Conservation (phyloP, 2,329 filamentous ascomycete species). For the Parastagonospora avenae region DNA sequence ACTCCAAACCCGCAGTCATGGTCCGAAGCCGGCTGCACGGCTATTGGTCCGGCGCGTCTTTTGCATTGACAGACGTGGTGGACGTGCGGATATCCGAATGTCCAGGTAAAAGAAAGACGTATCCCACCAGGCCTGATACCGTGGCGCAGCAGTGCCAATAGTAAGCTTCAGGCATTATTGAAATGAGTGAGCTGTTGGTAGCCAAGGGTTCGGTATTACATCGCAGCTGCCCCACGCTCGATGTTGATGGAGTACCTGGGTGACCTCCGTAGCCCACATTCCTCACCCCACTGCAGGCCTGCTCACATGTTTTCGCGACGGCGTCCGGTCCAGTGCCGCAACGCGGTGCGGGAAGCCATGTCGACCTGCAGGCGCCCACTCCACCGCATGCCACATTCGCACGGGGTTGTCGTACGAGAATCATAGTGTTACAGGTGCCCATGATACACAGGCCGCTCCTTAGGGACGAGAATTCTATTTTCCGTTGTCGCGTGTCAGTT, state of each 20-base stretch:
- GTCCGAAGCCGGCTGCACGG: slow-evolving; percentile 33
- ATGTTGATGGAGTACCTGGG: slow-evolving; percentile 7
- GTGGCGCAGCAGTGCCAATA: neutral
- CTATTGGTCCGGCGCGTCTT: slow-evolving; percentile 25
- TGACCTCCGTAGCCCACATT: slow-evolving; percentile 19
- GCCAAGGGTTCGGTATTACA: slow-evolving; percentile 8
- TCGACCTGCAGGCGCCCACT: slow-evolving; percentile 25
- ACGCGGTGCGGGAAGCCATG: slow-evolving; percentile 22
- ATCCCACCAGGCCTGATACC: slow-evolving; percentile 11
- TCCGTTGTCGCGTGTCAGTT: slow-evolving; percentile 12
- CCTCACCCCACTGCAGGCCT: neutral
- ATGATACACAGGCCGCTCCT: slow-evolving; percentile 6
- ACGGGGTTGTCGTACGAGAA: slow-evolving; percentile 14
- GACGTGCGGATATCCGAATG: neutral
- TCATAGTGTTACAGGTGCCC: slow-evolving; percentile 15
- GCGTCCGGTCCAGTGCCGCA: slow-evolving; percentile 22
- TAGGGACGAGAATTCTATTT: neutral
- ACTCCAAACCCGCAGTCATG: slow-evolving; percentile 30
- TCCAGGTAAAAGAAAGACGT: neutral
- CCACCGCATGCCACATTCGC: slow-evolving; percentile 16
- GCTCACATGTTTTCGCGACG: slow-evolving; percentile 31
- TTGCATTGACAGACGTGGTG: slow-evolving; percentile 5
- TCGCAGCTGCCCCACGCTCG: slow-evolving; percentile 27
- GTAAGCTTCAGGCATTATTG: neutral
- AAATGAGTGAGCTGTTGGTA: slow-evolving; percentile 9